Evolutionary conservation across 805 yeast species (phyloP), one percentile per base, ranked within the genome.

Genomic region (Candida ascalaphidarum): DNA sequence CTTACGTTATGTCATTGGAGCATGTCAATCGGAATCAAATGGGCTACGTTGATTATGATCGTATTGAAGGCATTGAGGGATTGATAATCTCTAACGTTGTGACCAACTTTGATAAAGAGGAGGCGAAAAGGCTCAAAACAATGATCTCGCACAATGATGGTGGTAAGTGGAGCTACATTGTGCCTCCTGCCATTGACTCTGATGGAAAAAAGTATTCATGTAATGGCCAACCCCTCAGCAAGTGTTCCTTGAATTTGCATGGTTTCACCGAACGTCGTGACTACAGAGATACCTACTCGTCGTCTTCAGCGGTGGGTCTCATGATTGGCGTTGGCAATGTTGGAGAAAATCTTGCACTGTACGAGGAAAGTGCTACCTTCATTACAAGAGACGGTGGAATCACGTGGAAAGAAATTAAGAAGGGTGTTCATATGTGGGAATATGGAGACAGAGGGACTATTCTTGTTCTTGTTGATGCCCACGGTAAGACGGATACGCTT

Each of bases 371-470:
- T 1, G 63, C 80, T 2, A 83, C 96, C 0, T 92, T 71, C 46
- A 55, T 92, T 35, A 76, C 95, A 3, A 63, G 69, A n/a, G 97
- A 92, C 55, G 98, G 92, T 2, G 98, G 98, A 33, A 58, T 75
- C 11, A 70, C 86, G 3, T 92, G 97, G 97, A 71, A 54, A 28
- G 94, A 84, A 52, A 61, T 89, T 17, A 65, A 57, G 34, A 74
- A 79, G 34, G 92, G 94, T 4, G 68, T 74, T 1, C 71, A 73
- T 41, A 80, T 81, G 72, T 92, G 97, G 97, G 97, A 88, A 54
- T 92, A 66, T 52, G 97, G 97, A 37, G 98, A 92, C 52, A 82
- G 84, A 39, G 98, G 98, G 11, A 77, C 95, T 1, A 69, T 92
- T 20, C 55, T 92, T 27, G 84, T 84, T 1, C 50, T 88, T 27